Evolutionary conservation across 345 rosid genomes (phyloP).

Genomic region (Eucalyptus sp.): DNA sequence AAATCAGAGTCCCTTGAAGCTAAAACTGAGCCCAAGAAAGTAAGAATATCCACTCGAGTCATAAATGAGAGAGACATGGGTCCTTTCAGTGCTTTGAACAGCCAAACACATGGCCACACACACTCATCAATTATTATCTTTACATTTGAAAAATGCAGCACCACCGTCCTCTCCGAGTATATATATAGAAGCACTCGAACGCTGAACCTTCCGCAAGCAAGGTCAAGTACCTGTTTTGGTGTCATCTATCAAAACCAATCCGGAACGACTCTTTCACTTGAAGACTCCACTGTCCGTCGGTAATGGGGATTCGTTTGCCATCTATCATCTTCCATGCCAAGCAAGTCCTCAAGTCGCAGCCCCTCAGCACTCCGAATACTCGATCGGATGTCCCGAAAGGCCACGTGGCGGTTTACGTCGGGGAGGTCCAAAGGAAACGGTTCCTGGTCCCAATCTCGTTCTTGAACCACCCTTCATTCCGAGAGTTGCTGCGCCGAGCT

Average conservation of each 20-base stretch:
- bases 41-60: neutral
- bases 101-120: neutral
- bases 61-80: neutral
- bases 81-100: neutral
- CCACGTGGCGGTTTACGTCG: slow-evolving; percentile 30
- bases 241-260: neutral
- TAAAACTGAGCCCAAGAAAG: neutral
- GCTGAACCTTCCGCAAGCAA: neutral
- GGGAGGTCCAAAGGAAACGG: slow-evolving; percentile 20
- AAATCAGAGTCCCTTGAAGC: neutral
- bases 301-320: slow-evolving; percentile 17
- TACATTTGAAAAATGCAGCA: neutral
- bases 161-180: neutral
- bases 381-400: slow-evolving; percentile 22
- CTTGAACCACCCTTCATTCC: slow-evolving; percentile 33
- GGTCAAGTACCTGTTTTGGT: neutral
- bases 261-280: neutral
- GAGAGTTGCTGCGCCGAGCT: slow-evolving; percentile 11
- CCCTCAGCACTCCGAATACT: neutral
- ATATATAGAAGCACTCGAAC: neutral
- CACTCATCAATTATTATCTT: neutral
- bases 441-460: slow-evolving; percentile 25
- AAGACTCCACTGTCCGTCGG: neutral
- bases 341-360: slow-evolving; percentile 4
- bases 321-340: slow-evolving; percentile 7